Conservation (phyloP, 1,284 basidiomycete genomes). For the Athelia psychrophila region DNA sequence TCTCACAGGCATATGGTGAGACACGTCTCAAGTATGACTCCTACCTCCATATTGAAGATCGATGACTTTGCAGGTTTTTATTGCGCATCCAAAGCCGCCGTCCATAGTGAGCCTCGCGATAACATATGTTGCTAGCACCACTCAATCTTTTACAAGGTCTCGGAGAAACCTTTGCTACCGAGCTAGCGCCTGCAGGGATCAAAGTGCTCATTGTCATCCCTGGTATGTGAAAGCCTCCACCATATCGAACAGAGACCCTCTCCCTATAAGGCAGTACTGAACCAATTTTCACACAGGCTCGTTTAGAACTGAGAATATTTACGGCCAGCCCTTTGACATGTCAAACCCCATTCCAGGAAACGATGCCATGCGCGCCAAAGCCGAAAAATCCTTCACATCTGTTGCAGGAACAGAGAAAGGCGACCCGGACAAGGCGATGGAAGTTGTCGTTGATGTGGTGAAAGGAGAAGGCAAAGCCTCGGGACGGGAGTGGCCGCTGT, state of each 20-base stretch:
- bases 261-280: too few relatives aligned
- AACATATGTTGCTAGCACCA: too few relatives aligned
- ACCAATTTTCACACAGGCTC: neutral
- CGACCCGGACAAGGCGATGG: conserved; percentile 28
- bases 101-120: conserved; percentile 27
- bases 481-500: conserved; percentile 19
- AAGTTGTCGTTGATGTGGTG: conserved; percentile 27
- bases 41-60: conserved; percentile 1
- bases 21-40: conserved; percentile 18
- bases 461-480: conserved; percentile 23
- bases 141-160: conserved; percentile 18
- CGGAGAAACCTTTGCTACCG: conserved; percentile 26
- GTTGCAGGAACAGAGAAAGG: conserved; percentile 21
- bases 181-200: conserved; percentile 24
- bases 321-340: conserved; percentile 10
- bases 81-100: conserved; percentile 30
- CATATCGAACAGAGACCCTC: too few relatives aligned
- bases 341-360: conserved; percentile 21
- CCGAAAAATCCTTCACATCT: conserved; percentile 9
- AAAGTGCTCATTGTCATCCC: conserved; percentile 29
- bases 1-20: neutral
- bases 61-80: conserved; percentile 19
- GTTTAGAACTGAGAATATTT: conserved; percentile 24
- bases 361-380: conserved; percentile 12
- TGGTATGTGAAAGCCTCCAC: conserved; percentile 8